These are phyloP conservation scores for Brasilioporus rufonigricans DNA, from an alignment of 768 basidiomycete species.

Conservation along the genomic window DNA sequence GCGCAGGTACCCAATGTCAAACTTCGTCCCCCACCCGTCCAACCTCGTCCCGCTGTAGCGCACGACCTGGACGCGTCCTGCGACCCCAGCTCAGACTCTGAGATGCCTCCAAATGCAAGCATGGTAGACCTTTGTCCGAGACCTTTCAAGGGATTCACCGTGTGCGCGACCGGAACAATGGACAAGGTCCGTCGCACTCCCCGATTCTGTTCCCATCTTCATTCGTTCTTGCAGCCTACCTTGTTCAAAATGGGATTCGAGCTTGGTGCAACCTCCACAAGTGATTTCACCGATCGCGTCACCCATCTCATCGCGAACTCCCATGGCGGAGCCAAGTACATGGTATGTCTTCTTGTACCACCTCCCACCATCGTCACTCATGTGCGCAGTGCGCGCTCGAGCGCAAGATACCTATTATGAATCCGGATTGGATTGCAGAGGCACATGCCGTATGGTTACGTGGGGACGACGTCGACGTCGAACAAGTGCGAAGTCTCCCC, in stretches of 20 bases:
- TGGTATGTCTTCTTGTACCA: conserved; percentile 41
- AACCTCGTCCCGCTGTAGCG: conserved; percentile 18
- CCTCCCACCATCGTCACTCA: background rate
- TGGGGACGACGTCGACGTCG: conserved; percentile 75
- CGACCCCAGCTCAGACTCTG: conserved; percentile 49
- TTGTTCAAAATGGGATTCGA: conserved; percentile 76
- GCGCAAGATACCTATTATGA: conserved; percentile 75
- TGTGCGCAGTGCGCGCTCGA: conserved; percentile 72
- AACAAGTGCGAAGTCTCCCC: conserved; percentile 43
- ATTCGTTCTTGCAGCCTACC: conserved; percentile 44
- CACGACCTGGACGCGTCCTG: conserved; percentile 28
- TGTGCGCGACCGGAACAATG: conserved; percentile 75
- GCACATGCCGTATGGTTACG: conserved; percentile 71
- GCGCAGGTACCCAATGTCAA: conserved; percentile 78
- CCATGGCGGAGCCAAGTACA: conserved; percentile 85
- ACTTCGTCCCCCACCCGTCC: conserved; percentile 59
- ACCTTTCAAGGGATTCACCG: conserved; percentile 60
- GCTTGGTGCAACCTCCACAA: conserved; percentile 69
- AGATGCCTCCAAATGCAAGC: conserved; percentile 44
- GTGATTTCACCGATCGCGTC: conserved; percentile 79
- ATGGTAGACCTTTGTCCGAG: conserved; percentile 54
- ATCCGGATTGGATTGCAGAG: conserved; percentile 73
- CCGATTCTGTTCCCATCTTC: conserved; percentile 2
- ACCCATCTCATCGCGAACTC: conserved; percentile 83
- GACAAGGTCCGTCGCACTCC: conserved; percentile 61